A percentile compares a stretch with the other conserved stretches of the same genome.
Conservation (phyloP, 73 alveolate genomes). For the Loxodes magnus region DNA sequence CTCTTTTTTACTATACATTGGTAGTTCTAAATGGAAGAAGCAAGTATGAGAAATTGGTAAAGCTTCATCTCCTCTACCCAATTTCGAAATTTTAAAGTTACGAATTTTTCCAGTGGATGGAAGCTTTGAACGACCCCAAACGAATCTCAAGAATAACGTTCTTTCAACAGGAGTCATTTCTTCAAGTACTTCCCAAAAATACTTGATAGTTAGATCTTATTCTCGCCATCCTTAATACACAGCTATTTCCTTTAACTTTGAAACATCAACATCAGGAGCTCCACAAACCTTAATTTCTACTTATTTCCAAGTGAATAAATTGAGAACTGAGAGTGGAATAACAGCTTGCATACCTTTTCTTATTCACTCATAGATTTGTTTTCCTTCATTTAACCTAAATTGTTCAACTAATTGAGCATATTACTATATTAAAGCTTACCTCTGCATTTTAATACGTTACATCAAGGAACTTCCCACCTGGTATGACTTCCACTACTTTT, state of each 20-base stretch:
- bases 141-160: constrained; percentile 63
- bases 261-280: constrained; percentile 54
- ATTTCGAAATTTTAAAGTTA: constrained; percentile 15
- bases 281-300: constrained; percentile 84
- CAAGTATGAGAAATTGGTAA: constrained; percentile 75
- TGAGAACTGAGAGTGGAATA: constrained; percentile 45
- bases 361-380: constrained; percentile 42
- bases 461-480: constrained; percentile 41
- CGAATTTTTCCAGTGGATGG: constrained; percentile 47
- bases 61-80: constrained; percentile 32
- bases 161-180: constrained; percentile 58
- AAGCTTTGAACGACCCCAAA: constrained; percentile 83
- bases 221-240: constrained; percentile 40
- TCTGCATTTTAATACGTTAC: constrained; percentile 42
- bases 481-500: constrained; percentile 55
- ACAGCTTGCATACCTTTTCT: constrained; percentile 59
- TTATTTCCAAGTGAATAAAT: constrained; percentile 67
- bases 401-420: constrained; percentile 42
- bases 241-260: constrained; percentile 65
- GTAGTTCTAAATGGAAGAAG: constrained; percentile 65
- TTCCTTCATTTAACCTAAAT: constrained; percentile 51
- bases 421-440: no score
- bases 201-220: constrained; percentile 38
- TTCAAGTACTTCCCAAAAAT: constrained; percentile 70
- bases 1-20: constrained; percentile 61